Percentiles rank a stretch among this genome's conserved stretches.
Conservation (phyloP, 2,329 filamentous ascomycete species). For the Teratosphaeria viscida region DNA sequence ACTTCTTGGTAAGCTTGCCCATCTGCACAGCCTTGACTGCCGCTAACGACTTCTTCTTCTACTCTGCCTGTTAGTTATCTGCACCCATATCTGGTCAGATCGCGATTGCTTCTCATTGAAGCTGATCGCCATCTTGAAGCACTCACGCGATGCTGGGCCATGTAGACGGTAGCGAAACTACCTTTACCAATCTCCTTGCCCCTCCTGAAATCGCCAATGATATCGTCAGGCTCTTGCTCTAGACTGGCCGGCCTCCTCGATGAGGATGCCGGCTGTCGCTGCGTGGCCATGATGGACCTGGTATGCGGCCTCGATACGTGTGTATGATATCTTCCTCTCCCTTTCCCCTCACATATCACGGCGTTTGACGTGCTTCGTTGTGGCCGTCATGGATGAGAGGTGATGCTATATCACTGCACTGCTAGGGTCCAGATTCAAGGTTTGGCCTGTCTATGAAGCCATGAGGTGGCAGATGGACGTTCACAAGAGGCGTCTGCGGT, state of each 20-base stretch:
- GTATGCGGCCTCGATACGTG: not conserved
- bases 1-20: conserved; percentile 82
- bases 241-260: conserved; percentile 21
- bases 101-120: not conserved
- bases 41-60: conserved; percentile 73
- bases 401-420: not conserved
- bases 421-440: not conserved
- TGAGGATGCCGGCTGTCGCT: conserved; percentile 13
- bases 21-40: conserved; percentile 96
- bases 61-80: conserved; percentile 5
- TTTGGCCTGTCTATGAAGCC: not conserved
- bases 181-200: conserved; percentile 90
- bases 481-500: not conserved
- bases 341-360: conserved; percentile 2
- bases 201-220: conserved; percentile 68
- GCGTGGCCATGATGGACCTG: conserved; percentile 19
- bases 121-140: not conserved
- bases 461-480: not conserved
- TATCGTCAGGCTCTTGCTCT: conserved; percentile 28
- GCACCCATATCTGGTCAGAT: not conserved
- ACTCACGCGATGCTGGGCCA: conserved; percentile 27
- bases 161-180: conserved; percentile 91
- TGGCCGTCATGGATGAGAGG: conserved; percentile 4
- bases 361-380: not conserved
- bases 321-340: not conserved